Evolutionary conservation across 768 basidiomycete genomes (phyloP), one percentile per base, ranked within the genome.

Genomic region (Sarcodon sp.): DNA sequence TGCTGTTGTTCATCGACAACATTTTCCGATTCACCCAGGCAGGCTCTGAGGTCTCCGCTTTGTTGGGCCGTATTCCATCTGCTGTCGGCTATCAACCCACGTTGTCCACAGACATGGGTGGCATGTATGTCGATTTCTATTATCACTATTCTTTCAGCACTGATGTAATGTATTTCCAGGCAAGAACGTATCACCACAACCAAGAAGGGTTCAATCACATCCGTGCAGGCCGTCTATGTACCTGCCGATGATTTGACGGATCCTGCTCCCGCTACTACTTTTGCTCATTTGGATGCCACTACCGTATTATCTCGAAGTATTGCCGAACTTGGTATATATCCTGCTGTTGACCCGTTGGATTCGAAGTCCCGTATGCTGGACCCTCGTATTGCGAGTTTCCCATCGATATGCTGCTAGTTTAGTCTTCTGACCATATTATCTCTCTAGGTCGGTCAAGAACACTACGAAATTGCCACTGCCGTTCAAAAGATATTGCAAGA

Each of bases 1-100:
- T 99, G 76, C 79, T 99, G 65, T 83, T 99, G 64, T 99, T 99
- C 80, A 99, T 99, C 66, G 96, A 99, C 87, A 99, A 99, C 82
- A 99, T 99, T 72, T 99, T 99, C 96, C 93, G 96, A 65, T 99
- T 99, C 88, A 99, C 96, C 59, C 96, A 98, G 69, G 96, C 96
- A 62, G 96, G 96, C 83, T 99, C 96, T 55, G 96, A 98, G 67
- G 96, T 98, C 76, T 99, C 96, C 72, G 96, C 96, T 55, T 70
- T 99, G 60, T 87, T 98, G 57, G 96, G 96, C 78, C 96, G 96
- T 90, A 99, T 98, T 63, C 96, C 96, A 57, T 98, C 96, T 57
- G 96, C 96, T 55, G 96, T 99, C 79, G 96, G 96, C 81, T 99
- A 99, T 75, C 96, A 99, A 67, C 96, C 96, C 64, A 98, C 96